Evolutionary conservation across 164 flowering plant genomes (phyloP), one percentile per base, ranked within the genome.

Genomic region (Santalum album): DNA sequence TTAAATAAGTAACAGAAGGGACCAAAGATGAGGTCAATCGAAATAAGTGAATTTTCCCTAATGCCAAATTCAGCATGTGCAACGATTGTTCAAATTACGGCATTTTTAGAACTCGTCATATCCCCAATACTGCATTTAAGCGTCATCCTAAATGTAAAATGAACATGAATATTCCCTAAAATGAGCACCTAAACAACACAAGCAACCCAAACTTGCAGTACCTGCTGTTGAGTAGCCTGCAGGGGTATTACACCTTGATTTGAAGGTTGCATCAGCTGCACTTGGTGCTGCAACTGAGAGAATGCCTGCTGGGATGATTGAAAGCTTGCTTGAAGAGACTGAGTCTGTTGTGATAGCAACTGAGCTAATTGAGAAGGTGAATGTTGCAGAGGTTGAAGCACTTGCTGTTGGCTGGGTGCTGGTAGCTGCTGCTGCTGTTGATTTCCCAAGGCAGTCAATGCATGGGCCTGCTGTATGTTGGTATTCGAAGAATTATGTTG

Each of bases 261-360:
- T 49, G 91, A 58, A 38, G 95, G 89, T 51, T 84, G 86, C 79
- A 79, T 75, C 69, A 62, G 56, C 77, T 81, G 94, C 68, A 87
- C 50, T 54, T 89, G 96, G 58, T 92, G 99, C 56, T 92, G 99
- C 68, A 90, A 75, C 75, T 92, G 97, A 58, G 94, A 75, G 63
- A 89, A 82, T 24, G 88, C 87, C 60, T 87, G 99, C 65, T 83
- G 91, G 26, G 94, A 84, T 19, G 99, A 87, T 51, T 87, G 97
- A 68, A 78, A 83, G 53, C 78, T 83, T 19, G 94, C 90, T 61
- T 85, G 97, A 35, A 87, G 71, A 63, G 78, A 59, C 58, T 85
- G 97, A 12, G 79, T 81, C 67, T 89, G 98, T 68, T 92, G 94
- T 25, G 89, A 76, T 26, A 83, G 60, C 72, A 78, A 71, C 74